Evolutionary conservation across 169 alveolate genomes (phyloP), one percentile per base, ranked within the genome.

Genomic region (Plasmodium inui): DNA sequence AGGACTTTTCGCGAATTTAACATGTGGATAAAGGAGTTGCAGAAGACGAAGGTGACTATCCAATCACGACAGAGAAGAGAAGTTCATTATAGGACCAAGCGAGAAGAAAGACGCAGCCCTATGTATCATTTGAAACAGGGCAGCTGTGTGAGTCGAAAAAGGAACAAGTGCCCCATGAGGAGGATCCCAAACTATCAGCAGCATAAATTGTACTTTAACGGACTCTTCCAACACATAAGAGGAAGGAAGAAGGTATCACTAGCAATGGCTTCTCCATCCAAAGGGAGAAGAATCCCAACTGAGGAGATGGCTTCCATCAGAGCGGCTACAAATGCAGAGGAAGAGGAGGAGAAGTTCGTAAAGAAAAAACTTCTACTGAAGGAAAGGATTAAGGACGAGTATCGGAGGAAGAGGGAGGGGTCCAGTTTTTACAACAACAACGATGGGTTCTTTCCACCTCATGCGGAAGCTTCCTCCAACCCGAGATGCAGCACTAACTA

Each of bases 371-470:
- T 34, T 22, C 10, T 67, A 1, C 50, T 83, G 61, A 67, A 83
- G 34, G 73, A 83, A 70, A 83, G 70, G 30, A 83, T 67, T 22
- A 83, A 80, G 57, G 61, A 83, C 28, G 67, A 67, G 34, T 67
- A 39, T 70, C 67, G 74, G 32, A 61, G 50, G 28, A 67, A 39
- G 37, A 83, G 50, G 74, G 70, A 83, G 14, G 71, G 30, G 2
- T 37, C 82, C 4, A 44, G 72, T 19, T 1, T 67, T 2, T 67
- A 83, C 72, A 37, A 14, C 32, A 12, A n/a, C 39, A 17, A 53
- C 17, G 74, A 37, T 46, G 30, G 34, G 26, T 5, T 37, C 50
- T 9, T 14, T 57, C 34, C 72, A 12, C 9, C 30, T 8, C 39
- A 71, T 22, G 12, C 6, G 50, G 19, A 8, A 26, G 22, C 8